A percentile compares a stretch with the other conserved stretches of the same genome.
Conservation (phyloP, 352 stramenopile species). For the Pythium phragmiticola region DNA sequence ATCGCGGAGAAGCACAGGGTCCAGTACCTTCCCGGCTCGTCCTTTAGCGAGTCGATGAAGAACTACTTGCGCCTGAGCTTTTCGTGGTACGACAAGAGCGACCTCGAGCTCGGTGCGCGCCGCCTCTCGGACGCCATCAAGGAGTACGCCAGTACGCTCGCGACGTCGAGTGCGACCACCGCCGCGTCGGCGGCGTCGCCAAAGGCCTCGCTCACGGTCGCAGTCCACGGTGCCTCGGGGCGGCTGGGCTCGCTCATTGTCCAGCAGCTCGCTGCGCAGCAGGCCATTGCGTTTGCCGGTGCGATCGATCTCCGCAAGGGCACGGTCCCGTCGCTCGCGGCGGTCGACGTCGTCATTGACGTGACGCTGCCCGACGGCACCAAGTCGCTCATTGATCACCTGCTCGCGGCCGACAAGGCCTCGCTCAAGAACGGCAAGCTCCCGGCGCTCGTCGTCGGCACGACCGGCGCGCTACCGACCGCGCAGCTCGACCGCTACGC, state of each 20-base stretch:
- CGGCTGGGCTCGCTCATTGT: constrained; percentile 76
- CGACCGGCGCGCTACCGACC: constrained; percentile 58
- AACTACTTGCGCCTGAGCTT: constrained; percentile 88
- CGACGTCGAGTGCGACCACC: constrained; percentile 16
- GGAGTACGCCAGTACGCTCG: constrained; percentile 53
- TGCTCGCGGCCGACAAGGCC: constrained; percentile 52
- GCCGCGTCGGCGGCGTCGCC: constrained; percentile 25
- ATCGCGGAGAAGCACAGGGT: constrained; percentile 89
- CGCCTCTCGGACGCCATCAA: constrained; percentile 69
- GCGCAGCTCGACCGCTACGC: constrained; percentile 62
- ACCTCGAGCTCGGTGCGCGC: constrained; percentile 74
- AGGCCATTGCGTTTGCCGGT: constrained; percentile 50
- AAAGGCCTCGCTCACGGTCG: constrained; percentile 41
- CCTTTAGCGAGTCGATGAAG: constrained; percentile 85
- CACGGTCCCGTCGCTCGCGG: constrained; percentile 33
- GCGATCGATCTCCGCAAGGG: constrained; percentile 60
- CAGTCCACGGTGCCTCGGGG: constrained; percentile 67
- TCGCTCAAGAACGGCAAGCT: constrained; percentile 67
- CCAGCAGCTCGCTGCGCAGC: constrained; percentile 49
- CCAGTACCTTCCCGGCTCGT: constrained; percentile 77
- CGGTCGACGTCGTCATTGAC: constrained; percentile 75
- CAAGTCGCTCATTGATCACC: constrained; percentile 52
- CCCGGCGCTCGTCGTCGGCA: constrained; percentile 76
- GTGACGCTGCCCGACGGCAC: constrained; percentile 75
- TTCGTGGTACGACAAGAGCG: constrained; percentile 83